Percentiles rank a stretch among this genome's conserved stretches.
phyloP scores from a whole-genome alignment of 176 grass and related monocot genomes.

The Otatea glauca region DNA sequence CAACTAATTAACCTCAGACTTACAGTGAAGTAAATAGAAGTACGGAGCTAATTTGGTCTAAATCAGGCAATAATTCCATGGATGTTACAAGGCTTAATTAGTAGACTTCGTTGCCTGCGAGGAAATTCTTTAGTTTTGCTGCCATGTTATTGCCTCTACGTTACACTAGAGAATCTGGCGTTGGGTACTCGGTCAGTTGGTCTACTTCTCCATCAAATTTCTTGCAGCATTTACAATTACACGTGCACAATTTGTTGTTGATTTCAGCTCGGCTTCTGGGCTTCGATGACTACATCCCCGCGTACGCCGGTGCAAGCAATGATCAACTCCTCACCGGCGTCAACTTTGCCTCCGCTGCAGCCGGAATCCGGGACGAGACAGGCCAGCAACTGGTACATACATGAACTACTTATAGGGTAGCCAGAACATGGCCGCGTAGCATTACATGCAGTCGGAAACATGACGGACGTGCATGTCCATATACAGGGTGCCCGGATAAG shows the following conservation, averaged over 20 bases:
- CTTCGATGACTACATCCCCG: conserved; percentile 72
- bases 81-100: neutral
- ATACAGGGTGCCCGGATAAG: conserved; percentile 53
- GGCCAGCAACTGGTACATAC: conserved; percentile 71
- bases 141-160: neutral
- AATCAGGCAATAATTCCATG: no score
- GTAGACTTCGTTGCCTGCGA: neutral
- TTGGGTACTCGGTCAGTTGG: neutral
- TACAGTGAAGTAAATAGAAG: no score
- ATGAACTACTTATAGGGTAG: neutral
- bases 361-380: conserved; percentile 88
- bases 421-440: no score
- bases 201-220: neutral
- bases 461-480: no score
- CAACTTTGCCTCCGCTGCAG: conserved; percentile 92
- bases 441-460: no score
- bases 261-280: conserved; percentile 73
- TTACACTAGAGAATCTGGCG: neutral
- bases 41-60: no score
- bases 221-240: neutral
- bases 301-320: conserved; percentile 57
- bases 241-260: neutral
- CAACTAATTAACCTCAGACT: no score
- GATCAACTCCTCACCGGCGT: conserved; percentile 71
- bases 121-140: neutral